These are phyloP conservation scores for Cyberlindnera meyerae DNA, from an alignment of 805 yeast genomes.

Conservation along the genomic window DNA sequence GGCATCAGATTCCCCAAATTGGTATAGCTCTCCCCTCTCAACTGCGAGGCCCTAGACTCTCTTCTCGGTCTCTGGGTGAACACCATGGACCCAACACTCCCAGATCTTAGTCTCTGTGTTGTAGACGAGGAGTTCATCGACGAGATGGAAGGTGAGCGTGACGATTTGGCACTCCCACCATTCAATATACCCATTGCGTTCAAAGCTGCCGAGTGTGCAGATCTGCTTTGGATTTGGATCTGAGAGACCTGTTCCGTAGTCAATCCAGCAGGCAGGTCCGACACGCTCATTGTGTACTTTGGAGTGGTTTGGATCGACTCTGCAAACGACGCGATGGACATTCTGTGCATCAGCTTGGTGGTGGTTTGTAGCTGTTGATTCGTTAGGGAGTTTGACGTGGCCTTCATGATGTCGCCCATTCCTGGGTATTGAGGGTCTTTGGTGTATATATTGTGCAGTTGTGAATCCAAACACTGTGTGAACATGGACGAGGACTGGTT, in stretches of 20 bases:
- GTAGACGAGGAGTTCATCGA: too few relatives aligned
- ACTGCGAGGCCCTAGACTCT: constrained; percentile 6
- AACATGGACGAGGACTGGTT: too few relatives aligned
- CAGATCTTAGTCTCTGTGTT: constrained; percentile 1
- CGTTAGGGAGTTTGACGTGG: constrained; percentile 2
- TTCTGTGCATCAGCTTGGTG: background rate
- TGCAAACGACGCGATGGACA: too few relatives aligned
- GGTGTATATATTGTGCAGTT: constrained; percentile 5
- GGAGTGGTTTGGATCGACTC: constrained; percentile 5
- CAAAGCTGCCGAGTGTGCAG: too few relatives aligned
- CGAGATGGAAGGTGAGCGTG: too few relatives aligned
- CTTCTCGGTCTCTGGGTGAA: constrained; percentile 2
- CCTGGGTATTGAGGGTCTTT: constrained; percentile 11
- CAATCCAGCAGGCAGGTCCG: constrained; percentile 11
- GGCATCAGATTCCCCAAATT: constrained; percentile 7
- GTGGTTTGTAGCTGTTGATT: too few relatives aligned
- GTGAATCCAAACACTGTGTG: constrained; percentile 9
- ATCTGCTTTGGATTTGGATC: constrained; percentile 3
- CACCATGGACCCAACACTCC: background rate
- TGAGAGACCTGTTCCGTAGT: constrained; percentile 8
- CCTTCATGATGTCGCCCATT: constrained; percentile 8
- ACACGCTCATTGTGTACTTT: constrained; percentile 7
- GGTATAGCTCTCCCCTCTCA: constrained; percentile 9
- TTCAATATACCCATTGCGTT: background rate
- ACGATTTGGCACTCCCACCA: too few relatives aligned